Evolutionary conservation across 2,329 filamentous ascomycete genomes (phyloP), one percentile per base, ranked within the genome.

Genomic region (Escovopsis sp.): DNA sequence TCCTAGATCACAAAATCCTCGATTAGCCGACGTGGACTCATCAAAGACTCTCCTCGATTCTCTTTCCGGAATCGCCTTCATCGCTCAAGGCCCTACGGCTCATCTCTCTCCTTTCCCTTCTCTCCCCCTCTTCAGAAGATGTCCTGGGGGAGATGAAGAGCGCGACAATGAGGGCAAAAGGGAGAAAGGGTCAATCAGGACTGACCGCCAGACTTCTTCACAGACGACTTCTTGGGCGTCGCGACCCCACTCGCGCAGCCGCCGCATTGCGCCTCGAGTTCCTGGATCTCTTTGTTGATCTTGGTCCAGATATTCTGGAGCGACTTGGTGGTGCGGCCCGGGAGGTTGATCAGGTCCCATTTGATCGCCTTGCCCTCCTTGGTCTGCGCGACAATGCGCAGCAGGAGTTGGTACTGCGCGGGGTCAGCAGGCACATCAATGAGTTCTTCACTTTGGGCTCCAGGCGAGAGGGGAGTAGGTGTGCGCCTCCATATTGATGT

Each of bases 281-380:
- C 34, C 29, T 25, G 44, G 9, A 60, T 51, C 3, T 47, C 43
- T 23, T 60, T 60, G 18, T 52, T 50, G 16, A 61, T 49, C 10
- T 46, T 51, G 1, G 50, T 52, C 58, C 57, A 62, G 37, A 51
- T 48, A 29, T 56, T 53, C 41, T 56, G 47, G 0, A 62, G 41
- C 2, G 55, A 56, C 40, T 62, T 62, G 16, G 44, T 38, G 2
- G 56, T 60, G 7, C 59, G 55, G 0, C 53, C 55, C 0, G 54
- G 52, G 48, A 62, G 58, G 17, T 45, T 43, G 18, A 62, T 44
- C 3, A 41, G 41, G 2, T 40, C 37, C 57, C 57, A 62, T 31
- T 57, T 54, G 41, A 61, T 56, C 5, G 43, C 14, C 11, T 47
- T 51, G 3, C 54, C 50, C 0, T 50, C 45, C 30, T 50, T 53